Percentiles rank a stretch among this genome's conserved stretches.
Evolutionary conservation across 805 yeast genomes (phyloP).

Genomic region (Kluyveromyces siamensis): DNA sequence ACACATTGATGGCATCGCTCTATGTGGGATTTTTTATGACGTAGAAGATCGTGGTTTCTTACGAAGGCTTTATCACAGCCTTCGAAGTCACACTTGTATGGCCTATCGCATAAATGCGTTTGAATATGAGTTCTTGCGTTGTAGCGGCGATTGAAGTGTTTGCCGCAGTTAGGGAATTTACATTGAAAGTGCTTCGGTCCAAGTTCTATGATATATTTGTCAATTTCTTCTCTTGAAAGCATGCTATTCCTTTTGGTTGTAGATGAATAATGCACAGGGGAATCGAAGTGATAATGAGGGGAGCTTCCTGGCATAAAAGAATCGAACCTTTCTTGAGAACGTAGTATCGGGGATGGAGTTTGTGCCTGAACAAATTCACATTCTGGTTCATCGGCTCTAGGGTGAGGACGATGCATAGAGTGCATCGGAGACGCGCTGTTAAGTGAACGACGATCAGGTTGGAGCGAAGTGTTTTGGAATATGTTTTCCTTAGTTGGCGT

Average conservation of each 20-base stretch:
- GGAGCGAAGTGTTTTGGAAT: background rate
- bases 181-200: conserved; percentile 70
- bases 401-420: background rate
- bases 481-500: conserved; percentile 15
- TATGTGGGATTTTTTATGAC: conserved; percentile 83
- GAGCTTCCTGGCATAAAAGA: conserved; percentile 5
- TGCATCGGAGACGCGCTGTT: background rate
- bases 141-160: conserved; percentile 78
- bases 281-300: background rate
- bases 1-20: conserved; percentile 67
- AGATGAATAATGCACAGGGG: background rate
- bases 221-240: conserved; percentile 83
- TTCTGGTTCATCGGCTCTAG: conserved; percentile 20
- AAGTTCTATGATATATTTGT: conserved; percentile 74
- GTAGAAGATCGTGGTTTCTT: conserved; percentile 85
- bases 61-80: conserved; percentile 82
- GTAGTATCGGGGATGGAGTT: conserved; percentile 38
- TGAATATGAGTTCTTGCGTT: conserved; percentile 93
- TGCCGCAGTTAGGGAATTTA: conserved; percentile 67
- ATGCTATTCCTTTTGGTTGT: conserved; percentile 32
- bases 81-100: conserved; percentile 60
- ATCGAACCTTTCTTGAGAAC: conserved; percentile 28
- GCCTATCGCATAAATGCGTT: conserved; percentile 91
- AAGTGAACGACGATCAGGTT: background rate
- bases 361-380: conserved; percentile 30